Evolutionary conservation across 805 yeast genomes (phyloP).

Genomic region (Candida nanaspora): DNA sequence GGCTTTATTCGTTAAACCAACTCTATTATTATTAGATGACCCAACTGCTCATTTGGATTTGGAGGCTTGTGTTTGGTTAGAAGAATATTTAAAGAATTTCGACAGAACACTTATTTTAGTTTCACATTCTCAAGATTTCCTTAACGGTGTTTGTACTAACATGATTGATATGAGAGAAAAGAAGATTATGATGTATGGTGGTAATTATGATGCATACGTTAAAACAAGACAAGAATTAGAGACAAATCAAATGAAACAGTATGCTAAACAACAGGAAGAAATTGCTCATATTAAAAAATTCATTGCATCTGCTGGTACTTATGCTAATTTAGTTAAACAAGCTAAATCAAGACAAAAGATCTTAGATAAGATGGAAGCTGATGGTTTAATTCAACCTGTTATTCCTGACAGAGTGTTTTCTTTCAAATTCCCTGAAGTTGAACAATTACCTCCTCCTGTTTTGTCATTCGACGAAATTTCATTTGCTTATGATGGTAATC

Average conservation of each 20-base stretch:
- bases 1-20: conserved; percentile 97
- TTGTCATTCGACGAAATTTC: conserved; percentile 93
- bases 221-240: conserved; percentile 93
- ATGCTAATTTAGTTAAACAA: conserved; percentile 96
- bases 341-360: conserved; percentile 99
- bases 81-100: conserved; percentile 91
- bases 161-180: conserved; percentile 96
- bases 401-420: conserved; percentile 89
- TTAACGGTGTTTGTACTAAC: conserved; percentile 96
- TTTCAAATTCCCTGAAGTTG: conserved; percentile 91
- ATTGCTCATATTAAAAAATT: conserved; percentile 96
- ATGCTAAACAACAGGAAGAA: conserved; percentile 96
- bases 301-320: conserved; percentile 99
- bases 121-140: conserved; percentile 98
- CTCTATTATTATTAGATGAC: conserved; percentile 88
- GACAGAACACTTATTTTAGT: conserved; percentile 91
- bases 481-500: conserved; percentile 78
- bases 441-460: conserved; percentile 98
- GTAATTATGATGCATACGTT: conserved; percentile 95
- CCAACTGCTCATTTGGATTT: conserved; percentile 99
- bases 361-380: conserved; percentile 99
- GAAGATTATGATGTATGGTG: conserved; percentile 75
- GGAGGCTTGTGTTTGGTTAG: conserved; percentile 99
- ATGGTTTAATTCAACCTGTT: conserved; percentile 90
- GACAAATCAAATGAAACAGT: conserved; percentile 97